These are phyloP conservation scores for Podospora fimiseda DNA, from an alignment of 495 filamentous ascomycete genomes.

Conservation along the genomic window DNA sequence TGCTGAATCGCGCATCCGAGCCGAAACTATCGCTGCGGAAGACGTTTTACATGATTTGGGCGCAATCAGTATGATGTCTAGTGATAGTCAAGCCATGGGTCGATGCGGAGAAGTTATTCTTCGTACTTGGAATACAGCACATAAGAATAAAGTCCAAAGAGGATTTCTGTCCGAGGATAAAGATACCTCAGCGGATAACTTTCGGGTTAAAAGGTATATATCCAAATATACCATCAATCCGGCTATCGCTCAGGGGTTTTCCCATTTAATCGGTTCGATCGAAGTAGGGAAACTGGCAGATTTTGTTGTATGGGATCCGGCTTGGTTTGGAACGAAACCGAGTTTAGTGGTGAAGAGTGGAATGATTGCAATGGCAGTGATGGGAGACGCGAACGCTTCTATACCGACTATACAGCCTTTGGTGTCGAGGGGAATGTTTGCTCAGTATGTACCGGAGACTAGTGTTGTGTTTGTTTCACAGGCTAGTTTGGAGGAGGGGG, in stretches of 20 bases:
- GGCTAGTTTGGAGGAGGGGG: conserved; percentile 58
- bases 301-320: conserved; percentile 81
- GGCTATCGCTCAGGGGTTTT: conserved; percentile 88
- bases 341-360: conserved; percentile 80
- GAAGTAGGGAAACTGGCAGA: conserved; percentile 91
- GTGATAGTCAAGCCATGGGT: conserved; percentile 96
- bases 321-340: conserved; percentile 86
- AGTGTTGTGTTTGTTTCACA: conserved; percentile 82
- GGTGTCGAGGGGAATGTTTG: conserved; percentile 84
- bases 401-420: conserved; percentile 89
- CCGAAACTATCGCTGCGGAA: conserved; percentile 95
- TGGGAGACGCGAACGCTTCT: conserved; percentile 93
- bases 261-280: conserved; percentile 78
- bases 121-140: conserved; percentile 95
- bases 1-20: conserved; percentile 88
- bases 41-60: conserved; percentile 95
- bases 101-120: conserved; percentile 92
- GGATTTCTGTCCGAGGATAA: conserved; percentile 72
- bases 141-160: conserved; percentile 93
- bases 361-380: conserved; percentile 77
- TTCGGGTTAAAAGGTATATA: conserved; percentile 86
- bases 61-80: conserved; percentile 97
- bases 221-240: conserved; percentile 98
- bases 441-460: conserved; percentile 59
- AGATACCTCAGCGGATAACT: conserved; percentile 81